Conservation (phyloP, 2,329 filamentous ascomycete genomes). For the Clarireedia monteithiana region DNA sequence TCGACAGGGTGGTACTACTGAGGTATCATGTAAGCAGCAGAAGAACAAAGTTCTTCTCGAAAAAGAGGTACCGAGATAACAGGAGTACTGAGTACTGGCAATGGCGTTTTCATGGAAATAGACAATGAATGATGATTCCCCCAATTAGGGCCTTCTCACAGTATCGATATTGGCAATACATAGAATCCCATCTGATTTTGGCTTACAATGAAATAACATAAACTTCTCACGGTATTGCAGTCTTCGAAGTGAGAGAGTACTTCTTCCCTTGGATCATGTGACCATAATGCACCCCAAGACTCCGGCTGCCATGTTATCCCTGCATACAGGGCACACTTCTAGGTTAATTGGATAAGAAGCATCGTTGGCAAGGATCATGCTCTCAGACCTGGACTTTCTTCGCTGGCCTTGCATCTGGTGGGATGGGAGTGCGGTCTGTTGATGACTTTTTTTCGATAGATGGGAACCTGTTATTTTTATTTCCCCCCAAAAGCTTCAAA, state of each 20-base stretch:
- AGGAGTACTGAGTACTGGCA: not conserved
- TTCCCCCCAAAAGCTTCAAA: too few species aligned
- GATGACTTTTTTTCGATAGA: not conserved
- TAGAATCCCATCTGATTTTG: too few species aligned
- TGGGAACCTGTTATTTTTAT: not conserved
- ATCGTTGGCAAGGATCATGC: not conserved
- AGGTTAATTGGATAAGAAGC: not conserved
- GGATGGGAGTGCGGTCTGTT: not conserved
- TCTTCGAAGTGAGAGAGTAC: too few species aligned
- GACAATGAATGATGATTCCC: not conserved
- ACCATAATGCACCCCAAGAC: not conserved
- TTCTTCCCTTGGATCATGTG: not conserved
- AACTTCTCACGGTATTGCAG: too few species aligned
- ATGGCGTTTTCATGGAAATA: conserved; percentile 6
- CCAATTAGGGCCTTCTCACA: too few species aligned
- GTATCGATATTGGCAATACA: too few species aligned
- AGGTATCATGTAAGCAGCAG: not conserved
- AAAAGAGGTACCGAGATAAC: conserved; percentile 7
- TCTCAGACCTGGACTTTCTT: not conserved
- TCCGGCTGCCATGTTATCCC: not conserved
- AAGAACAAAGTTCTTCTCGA: conserved; percentile 2
- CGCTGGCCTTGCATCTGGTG: not conserved
- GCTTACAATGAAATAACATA: too few species aligned
- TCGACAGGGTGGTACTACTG: not conserved
- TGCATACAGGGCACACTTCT: not conserved